These are phyloP conservation scores for Fusarium sp. DNA, from an alignment of 2,329 filamentous ascomycete species.

Conservation along the genomic window DNA sequence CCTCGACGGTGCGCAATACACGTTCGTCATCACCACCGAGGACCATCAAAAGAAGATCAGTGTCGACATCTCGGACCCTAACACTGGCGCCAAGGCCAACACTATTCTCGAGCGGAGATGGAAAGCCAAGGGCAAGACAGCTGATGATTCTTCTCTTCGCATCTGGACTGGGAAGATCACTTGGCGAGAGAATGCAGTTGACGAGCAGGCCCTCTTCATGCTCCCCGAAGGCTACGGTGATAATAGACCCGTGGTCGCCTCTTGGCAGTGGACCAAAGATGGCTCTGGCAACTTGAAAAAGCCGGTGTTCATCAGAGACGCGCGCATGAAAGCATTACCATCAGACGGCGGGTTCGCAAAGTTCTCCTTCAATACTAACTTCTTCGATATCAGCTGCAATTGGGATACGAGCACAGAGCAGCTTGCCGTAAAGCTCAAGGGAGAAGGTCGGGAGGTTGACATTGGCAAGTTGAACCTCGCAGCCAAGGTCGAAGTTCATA, in stretches of 20 bases:
- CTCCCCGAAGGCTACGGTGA: slow-evolving; percentile 36
- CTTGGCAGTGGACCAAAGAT: slow-evolving; percentile 37
- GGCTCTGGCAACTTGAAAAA: slow-evolving; percentile 11
- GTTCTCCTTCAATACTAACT: background rate
- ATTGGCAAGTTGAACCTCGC: too few species aligned
- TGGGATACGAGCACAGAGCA: background rate
- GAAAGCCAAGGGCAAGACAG: slow-evolving; percentile 17
- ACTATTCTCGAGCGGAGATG: slow-evolving; percentile 20
- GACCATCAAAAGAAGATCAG: too few species aligned
- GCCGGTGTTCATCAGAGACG: too few species aligned
- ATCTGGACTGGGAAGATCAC: slow-evolving; percentile 43
- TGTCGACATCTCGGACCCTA: slow-evolving; percentile 29
- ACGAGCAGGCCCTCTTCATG: slow-evolving; percentile 40
- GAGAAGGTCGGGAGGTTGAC: too few species aligned
- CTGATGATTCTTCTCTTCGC: background rate
- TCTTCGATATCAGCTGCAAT: background rate
- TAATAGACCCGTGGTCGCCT: slow-evolving; percentile 30
- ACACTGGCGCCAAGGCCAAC: background rate
- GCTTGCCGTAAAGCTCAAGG: too few species aligned
- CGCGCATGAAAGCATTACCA: too few species aligned
- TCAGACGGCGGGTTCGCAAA: background rate
- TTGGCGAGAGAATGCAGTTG: slow-evolving; percentile 20
- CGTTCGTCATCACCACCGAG: slow-evolving; percentile 27
- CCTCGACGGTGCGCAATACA: slow-evolving; percentile 19
- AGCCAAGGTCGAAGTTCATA: too few species aligned